These are phyloP conservation scores for Crithidia sp. DNA, from an alignment of 208 protist genomes.

Conservation along the genomic window DNA sequence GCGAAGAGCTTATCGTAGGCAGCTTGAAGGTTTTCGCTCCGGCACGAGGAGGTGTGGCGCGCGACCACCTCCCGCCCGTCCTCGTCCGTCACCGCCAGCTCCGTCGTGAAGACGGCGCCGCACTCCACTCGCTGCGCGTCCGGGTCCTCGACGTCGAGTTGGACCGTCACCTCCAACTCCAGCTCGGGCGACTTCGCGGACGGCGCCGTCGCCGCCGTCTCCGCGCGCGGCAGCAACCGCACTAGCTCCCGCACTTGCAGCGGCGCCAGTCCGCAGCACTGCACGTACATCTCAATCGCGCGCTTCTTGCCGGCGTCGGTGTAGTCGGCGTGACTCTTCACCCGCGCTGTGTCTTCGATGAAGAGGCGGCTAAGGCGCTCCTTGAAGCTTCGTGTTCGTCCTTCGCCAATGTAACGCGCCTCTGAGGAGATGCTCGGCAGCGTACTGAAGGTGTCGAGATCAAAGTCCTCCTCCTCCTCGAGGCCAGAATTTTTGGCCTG, in stretches of 20 bases:
- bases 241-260: conserved; percentile 42
- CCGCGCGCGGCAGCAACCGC: conserved; percentile 25
- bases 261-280: conserved; percentile 61
- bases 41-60: conserved; percentile 4
- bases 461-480: conserved; percentile 27
- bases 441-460: conserved; percentile 36
- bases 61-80: conserved; percentile 8
- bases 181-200: background rate
- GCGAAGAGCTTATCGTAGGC: conserved; percentile 32
- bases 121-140: conserved; percentile 6
- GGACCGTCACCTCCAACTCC: background rate
- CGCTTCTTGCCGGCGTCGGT: conserved; percentile 64
- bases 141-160: background rate
- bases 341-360: conserved; percentile 4
- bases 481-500: background rate
- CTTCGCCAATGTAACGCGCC: background rate
- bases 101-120: conserved; percentile 23
- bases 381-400: background rate
- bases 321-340: conserved; percentile 3
- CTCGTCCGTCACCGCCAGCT: conserved; percentile 27
- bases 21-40: conserved; percentile 8
- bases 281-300: conserved; percentile 62
- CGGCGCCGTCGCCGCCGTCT: background rate
- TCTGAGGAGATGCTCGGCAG: conserved; percentile 26
- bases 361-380: conserved; percentile 5